Base-by-base conservation (phyloP, 148 eudicot species). In the Nyssa sinensis region DNA sequence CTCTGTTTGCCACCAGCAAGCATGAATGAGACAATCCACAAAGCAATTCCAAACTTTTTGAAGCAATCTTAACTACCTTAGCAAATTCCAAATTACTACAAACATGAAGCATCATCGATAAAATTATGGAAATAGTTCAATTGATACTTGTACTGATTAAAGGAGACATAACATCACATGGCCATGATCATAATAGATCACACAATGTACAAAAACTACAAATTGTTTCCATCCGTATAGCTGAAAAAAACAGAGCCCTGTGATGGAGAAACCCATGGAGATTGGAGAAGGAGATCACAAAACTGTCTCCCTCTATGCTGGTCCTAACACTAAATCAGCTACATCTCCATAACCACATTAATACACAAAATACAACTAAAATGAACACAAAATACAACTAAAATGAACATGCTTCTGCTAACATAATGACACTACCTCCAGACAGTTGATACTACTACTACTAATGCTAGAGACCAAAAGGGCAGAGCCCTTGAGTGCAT, bases 181-280 rank as follows among this genome's bases (percentile, higher is more conserved):
- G 62, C 17, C 11, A 62, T 39, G 29, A 24, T n/a, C 47, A 53
- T 28, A 34, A 49, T 44, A 25, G 2, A 27, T 24, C 28, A 21
- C 29, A 32, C 27, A 65, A 57, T 72, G 58, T 72, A 78, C 75
- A 77, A 16, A n/a, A 53, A 57, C 14, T 34, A 39, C 37, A 21
- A 39, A 19, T 57, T 19, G 30, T 24, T 7, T 32, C 53, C 77
- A 68, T 33, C 76, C 64, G 62, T 10, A 28, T 34, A 58, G 71
- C 76, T 59, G 78, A 77, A n/a, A 87, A 87, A 89, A 75, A 75
- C 78, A 84, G 78, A 80, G 83, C 87, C n/a, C 73, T 29, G 23
- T 41, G 79, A 81, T 77, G 88, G 81, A 81, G 8, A 55, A 58
- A 47, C 4, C n/a, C 25, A 63, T 21, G 23, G 60, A 71, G 53